Evolutionary conservation across 1,139 yeast genomes (phyloP).

Genomic region (Nakaseomyces delphensis): DNA sequence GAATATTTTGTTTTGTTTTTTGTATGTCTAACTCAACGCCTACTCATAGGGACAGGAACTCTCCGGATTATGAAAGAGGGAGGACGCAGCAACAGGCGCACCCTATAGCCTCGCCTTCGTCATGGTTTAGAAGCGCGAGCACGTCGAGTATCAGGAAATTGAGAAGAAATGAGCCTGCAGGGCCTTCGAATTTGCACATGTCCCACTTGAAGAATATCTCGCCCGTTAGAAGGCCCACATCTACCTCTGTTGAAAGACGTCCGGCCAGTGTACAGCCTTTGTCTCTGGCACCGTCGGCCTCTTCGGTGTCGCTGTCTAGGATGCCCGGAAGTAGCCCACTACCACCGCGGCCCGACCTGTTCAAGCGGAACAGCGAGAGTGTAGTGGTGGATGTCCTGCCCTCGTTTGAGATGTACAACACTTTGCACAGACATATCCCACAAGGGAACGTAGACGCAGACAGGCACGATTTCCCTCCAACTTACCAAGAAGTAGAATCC

Average conservation of each 20-base stretch:
- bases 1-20: not conserved
- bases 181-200: conserved; percentile 2
- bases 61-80: conserved; percentile 6
- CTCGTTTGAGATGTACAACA: conserved; percentile 26
- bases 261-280: conserved; percentile 6
- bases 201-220: conserved; percentile 6
- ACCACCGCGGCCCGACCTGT: not conserved
- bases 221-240: conserved; percentile 7
- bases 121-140: conserved; percentile 20
- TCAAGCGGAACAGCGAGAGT: conserved; percentile 4
- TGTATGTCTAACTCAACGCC: conserved; percentile 3
- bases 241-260: conserved; percentile 3
- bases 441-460: conserved; percentile 24
- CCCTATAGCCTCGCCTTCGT: conserved; percentile 9
- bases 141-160: conserved; percentile 15
- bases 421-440: conserved; percentile 27
- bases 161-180: conserved; percentile 8
- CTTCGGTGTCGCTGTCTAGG: conserved; percentile 1
- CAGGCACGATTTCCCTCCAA: conserved; percentile 22
- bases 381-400: conserved; percentile 21
- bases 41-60: conserved; percentile 8
- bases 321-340: conserved; percentile 4
- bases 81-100: conserved; percentile 7
- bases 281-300: not conserved
- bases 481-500: conserved; percentile 19